Percentiles rank a stretch among this genome's conserved stretches.
These are phyloP conservation scores for Sporisorium sorghi DNA, from an alignment of 1,284 basidiomycete species.

Conservation along the genomic window DNA sequence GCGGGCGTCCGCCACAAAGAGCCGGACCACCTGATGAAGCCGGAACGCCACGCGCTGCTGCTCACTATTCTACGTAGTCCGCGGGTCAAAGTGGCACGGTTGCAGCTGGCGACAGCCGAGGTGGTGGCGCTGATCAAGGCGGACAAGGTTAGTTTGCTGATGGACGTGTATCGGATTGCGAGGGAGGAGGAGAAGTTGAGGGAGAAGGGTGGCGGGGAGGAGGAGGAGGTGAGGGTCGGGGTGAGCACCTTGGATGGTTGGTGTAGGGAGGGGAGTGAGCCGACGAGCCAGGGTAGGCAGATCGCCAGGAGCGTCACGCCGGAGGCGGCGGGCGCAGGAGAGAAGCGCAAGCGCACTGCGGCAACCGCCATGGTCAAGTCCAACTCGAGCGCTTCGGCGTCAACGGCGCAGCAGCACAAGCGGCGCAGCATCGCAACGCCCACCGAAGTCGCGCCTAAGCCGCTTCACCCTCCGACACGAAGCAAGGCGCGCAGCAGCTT, in stretches of 20 bases:
- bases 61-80: slow-evolving; percentile 71
- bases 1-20: slow-evolving; percentile 72
- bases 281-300: slow-evolving; percentile 27
- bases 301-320: slow-evolving; percentile 35
- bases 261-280: slow-evolving; percentile 26
- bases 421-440: slow-evolving; percentile 25
- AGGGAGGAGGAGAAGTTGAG: slow-evolving; percentile 66
- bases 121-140: slow-evolving; percentile 71
- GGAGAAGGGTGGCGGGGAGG: slow-evolving; percentile 34
- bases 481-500: background rate
- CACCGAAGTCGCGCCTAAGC: background rate
- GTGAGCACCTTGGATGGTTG: slow-evolving; percentile 63
- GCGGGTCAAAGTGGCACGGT: slow-evolving; percentile 69
- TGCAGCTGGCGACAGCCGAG: slow-evolving; percentile 73
- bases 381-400: slow-evolving; percentile 9
- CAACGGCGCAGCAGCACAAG: slow-evolving; percentile 13
- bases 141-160: slow-evolving; percentile 71
- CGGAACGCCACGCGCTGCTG: slow-evolving; percentile 72
- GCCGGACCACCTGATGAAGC: slow-evolving; percentile 72
- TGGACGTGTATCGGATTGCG: slow-evolving; percentile 73
- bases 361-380: slow-evolving; percentile 20
- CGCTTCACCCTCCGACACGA: background rate
- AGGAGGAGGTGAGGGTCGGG: slow-evolving; percentile 57
- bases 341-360: slow-evolving; percentile 4
- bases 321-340: slow-evolving; percentile 12